phyloP scores from a whole-genome alignment of 768 basidiomycete species.

The Podaxis mareebaensis region DNA sequence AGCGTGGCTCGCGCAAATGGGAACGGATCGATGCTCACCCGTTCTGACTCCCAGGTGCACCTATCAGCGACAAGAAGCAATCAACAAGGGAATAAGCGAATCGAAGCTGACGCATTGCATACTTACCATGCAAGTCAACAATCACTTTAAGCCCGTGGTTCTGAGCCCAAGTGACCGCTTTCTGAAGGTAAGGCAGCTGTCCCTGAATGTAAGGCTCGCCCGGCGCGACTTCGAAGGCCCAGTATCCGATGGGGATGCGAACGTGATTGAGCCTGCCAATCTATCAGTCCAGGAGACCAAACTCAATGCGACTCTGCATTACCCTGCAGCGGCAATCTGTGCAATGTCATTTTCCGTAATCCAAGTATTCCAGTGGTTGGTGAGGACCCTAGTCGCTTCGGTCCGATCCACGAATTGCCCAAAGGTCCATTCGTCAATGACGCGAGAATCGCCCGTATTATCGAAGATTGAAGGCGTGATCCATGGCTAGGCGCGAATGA shows the following conservation, averaged over 20 bases:
- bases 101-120: slow-evolving; percentile 10
- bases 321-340: slow-evolving; percentile 77
- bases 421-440: slow-evolving; percentile 82
- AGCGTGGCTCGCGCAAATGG: slow-evolving; percentile 10
- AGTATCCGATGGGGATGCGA: slow-evolving; percentile 85
- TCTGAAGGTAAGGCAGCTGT: slow-evolving; percentile 66
- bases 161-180: slow-evolving; percentile 71
- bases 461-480: slow-evolving; percentile 79
- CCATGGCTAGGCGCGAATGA: slow-evolving; percentile 54
- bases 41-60: slow-evolving; percentile 84
- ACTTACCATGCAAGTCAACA: slow-evolving; percentile 66
- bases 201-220: slow-evolving; percentile 83
- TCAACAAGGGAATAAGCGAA: slow-evolving; percentile 10
- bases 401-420: slow-evolving; percentile 55
- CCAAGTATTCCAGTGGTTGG: slow-evolving; percentile 79
- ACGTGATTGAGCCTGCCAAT: slow-evolving; percentile 74
- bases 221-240: slow-evolving; percentile 79
- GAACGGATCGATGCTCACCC: slow-evolving; percentile 44
- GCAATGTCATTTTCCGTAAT: slow-evolving; percentile 82
- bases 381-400: slow-evolving; percentile 51
- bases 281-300: slow-evolving; percentile 11
- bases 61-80: slow-evolving; percentile 25
- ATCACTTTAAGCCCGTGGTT: slow-evolving; percentile 77
- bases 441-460: slow-evolving; percentile 54
- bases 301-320: slow-evolving; percentile 20